Base-by-base conservation (phyloP, 345 rosid genomes). In the Ceriops zippeliana region DNA sequence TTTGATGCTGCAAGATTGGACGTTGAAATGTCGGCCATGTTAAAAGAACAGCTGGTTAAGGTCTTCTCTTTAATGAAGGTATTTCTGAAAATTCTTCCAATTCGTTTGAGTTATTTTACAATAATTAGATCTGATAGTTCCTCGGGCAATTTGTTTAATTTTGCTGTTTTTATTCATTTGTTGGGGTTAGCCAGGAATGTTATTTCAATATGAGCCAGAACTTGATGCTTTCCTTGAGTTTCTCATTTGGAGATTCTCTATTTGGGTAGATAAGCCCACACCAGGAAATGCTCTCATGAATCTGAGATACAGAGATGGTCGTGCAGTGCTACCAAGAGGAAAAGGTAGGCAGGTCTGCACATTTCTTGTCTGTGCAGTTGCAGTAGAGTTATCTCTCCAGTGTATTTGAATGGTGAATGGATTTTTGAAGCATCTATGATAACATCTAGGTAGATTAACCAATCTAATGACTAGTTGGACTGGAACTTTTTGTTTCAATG, bases 231-330 rank as follows among this genome's bases (percentile, higher is more conserved):
- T 95, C 81, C 99, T 95, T 61, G 95, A 96, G 92, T 96, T 92
- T 82, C 95, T 96, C 70, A 96, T 96, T 76, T 96, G 99, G 98
- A 79, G 92, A 71, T 96, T 96, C 84, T 96, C 99, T 61, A 89
- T 96, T 73, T 96, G 99, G 99, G 96, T 92, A 61, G 99, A 89
- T 81, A 89, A 96, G 82, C 97, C 99, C n/a, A 90, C 98, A 65
- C 99, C 99, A 0, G 99, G 99, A 56, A 92, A 73, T 74, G 98
- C 88, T 75, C 85, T 96, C 61, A 89, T 92, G 98, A 92, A 96
- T 83, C 83, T 92, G 74, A 74, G 99, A 70, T 92, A 86, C 67
- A 81, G 93, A 81, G 98, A 96, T 76, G 99, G 89, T 68, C 88
- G 90, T 22, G 85, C 85, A 9, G 52, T 75, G 34, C 78, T 80